Base-by-base conservation (phyloP, 75 land plant species). In the Pinus albicaulis region DNA sequence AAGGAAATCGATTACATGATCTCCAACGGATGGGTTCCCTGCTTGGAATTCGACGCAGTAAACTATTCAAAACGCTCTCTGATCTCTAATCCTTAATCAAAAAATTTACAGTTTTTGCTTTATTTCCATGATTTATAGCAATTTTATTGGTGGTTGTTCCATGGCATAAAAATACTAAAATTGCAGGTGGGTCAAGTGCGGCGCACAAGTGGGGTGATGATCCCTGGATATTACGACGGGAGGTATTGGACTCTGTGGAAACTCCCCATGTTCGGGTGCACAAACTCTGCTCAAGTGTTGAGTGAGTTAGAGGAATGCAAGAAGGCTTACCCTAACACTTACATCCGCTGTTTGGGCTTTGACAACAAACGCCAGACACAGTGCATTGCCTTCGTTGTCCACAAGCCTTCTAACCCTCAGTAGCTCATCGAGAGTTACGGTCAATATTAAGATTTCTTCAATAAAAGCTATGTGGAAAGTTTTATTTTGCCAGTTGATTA, bases 181-280 rank as follows among this genome's bases (percentile, higher is more conserved):
- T 57, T 61, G 61, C 75, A 83, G 89, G 80, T 76, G 63, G 86
- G 81, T 12, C 20, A 78, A 23, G 76, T 87, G 34, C 58, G 75
- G 16, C 64, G 84, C 14, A 72, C 78, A 28, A 84, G 81, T 75
- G 69, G 75, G 52, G 55, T 58, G 57, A 79, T 77, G 3, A 15
- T 72, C 57, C 86, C 89, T 20, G 93, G 91, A 4, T 89, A 86
- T 88, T 89, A 91, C 64, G 93, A 91, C 53, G 93, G 91, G 34
- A 78, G 91, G 63, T 92, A 87, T 75, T 92, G 94, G 92, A 87
- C 86, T 36, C 70, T 91, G 59, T 91, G 91, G 91, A 91, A 89
- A 84, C 81, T 89, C 72, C 91, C 93, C 71, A 91, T 91, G 94
- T 87, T 90, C 64, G 92, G 92, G 12, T 90, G 94, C 86, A 82